Base-by-base conservation (phyloP, 2,329 filamentous ascomycete species). In the Davidsoniella eucalypti region DNA sequence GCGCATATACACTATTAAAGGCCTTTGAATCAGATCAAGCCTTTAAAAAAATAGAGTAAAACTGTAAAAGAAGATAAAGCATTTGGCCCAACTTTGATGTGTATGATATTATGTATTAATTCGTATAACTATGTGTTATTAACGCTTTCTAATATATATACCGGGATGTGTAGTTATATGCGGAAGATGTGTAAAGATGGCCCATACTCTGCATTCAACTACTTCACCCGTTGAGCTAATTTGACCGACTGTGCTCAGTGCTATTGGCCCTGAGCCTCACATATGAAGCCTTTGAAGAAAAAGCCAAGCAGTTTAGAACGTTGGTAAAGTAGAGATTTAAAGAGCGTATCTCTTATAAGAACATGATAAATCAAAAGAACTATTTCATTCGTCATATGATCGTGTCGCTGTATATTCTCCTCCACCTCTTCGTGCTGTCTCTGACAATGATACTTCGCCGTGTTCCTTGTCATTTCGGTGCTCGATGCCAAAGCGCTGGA, bases 1-100 rank as follows among this genome's bases (percentile, higher is more conserved):
- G 45, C 68, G 78, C 56, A 63, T 82, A 53, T 78, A 78, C 61
- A 66, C 67, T 4, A 64, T 73, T 52, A 55, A 56, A 6, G 54
- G 61, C 45, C 52, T 44, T 37, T 29, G 12, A 23, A 23, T 4
- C 5, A 5, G 21, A 41, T 46, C 5, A 12, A 38, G 29, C 36
- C 49, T 2, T 37, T 54, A 48, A 53, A 46, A 53, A 55, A 52
- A 52, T 55, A 33, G 17, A 40, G 8, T 42, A 39, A 38, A 43
- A 33, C 25, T 1, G 14, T 12, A 29, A 43, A 16, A 38, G 2
- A 17, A 47, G 5, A 16, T 16, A 16, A 29, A 18, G 21, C 8
- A 17, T 18, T 26, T 23, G 25, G 16, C n/a, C 17, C 6, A 36
- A 9, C 12, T 37, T 16, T 6, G 16, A 16, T 16, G n/a, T 8